phyloP scores from a whole-genome alignment of 2,329 filamentous ascomycete species.

The Monilinia aucupariae region DNA sequence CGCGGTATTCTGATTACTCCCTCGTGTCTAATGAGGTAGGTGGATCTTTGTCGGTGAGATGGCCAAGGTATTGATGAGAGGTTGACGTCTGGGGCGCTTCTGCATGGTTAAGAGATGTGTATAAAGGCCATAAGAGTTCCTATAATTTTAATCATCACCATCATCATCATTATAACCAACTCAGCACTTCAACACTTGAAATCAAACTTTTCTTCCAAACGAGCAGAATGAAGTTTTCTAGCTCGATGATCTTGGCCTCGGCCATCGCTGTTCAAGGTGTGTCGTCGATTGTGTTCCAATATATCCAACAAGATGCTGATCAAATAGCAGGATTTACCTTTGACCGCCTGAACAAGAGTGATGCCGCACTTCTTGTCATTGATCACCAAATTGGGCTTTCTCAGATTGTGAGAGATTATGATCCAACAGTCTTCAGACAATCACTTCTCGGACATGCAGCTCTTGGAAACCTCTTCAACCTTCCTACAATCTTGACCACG shows the following conservation, averaged over 20 bases:
- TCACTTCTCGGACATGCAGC: conserved; percentile 64
- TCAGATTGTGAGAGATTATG: conserved; percentile 58
- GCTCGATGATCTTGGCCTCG: conserved; percentile 18
- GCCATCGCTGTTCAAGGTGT: conserved; percentile 23
- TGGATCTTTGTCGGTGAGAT: background rate
- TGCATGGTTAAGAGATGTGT: background rate
- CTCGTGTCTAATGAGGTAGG: background rate
- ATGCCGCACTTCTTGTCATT: conserved; percentile 50
- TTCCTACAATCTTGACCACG: conserved; percentile 65
- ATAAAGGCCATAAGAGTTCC: conserved; percentile 5
- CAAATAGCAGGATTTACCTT: conserved; percentile 27
- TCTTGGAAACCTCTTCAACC: conserved; percentile 58
- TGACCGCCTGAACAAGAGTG: conserved; percentile 36
- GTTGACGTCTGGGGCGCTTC: background rate
- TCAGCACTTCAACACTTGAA: background rate
- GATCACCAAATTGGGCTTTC: conserved; percentile 57
- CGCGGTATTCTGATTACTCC: background rate
- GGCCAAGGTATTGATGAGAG: no score
- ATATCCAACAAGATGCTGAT: background rate
- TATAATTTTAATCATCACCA: background rate
- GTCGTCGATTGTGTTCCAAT: conserved; percentile 2
- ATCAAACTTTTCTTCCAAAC: background rate
- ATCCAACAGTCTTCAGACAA: conserved; percentile 58
- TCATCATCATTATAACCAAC: background rate
- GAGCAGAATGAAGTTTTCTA: conserved; percentile 29